Evolutionary conservation across 2,329 filamentous ascomycete genomes (phyloP), one percentile per base, ranked within the genome.

Genomic region (Diplodia mutila): DNA sequence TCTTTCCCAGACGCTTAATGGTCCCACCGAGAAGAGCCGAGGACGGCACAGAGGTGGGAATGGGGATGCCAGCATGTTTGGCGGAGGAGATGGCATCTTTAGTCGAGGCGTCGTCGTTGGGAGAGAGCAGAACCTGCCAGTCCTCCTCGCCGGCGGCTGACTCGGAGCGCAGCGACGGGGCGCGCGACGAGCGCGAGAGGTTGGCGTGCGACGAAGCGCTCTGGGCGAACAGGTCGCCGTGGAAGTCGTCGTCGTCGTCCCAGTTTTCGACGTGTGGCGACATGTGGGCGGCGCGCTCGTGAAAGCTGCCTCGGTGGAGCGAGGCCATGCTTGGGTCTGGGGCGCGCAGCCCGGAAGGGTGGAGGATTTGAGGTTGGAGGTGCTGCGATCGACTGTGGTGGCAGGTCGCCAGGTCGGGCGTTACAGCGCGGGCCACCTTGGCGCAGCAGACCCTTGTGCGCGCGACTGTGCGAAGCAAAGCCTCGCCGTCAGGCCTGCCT

Each of bases 21-120:
- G 93, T 94, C 64, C 95, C 95, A 65, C 94, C 94, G 77, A 95
- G 87, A 51, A 99, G 83, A 34, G 95, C 95, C 23, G 94, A 97
- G 34, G 91, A 88, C 1, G 94, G 93, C 37, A 98, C 89, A 76
- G 94, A 94, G 63, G 87, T 84, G 32, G 95, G 95, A 67, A 98
- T 88, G 7, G 95, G 94, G 71, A 99, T 97, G 72, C 95, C 95
- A 29, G 93, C 94, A 76, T 89, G 90, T 75, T 93, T 91, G 39
- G 94, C 94, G 7, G 93, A 91, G 27, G 91, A 88, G 73, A 99
- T 94, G 69, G 95, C 94, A 76, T 96, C 91, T 72, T 90, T 82
- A 11, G 91, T 96, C 1, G 92, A 92, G 70, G 88, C 86, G 74
- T 97, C 92, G 77, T 97, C 94, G 76, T 95, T 91, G 59, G 90